Percentiles rank a stretch among this genome's conserved stretches.
Evolutionary conservation across 2,329 filamentous ascomycete genomes (phyloP).

Genomic region (Calycina marina): DNA sequence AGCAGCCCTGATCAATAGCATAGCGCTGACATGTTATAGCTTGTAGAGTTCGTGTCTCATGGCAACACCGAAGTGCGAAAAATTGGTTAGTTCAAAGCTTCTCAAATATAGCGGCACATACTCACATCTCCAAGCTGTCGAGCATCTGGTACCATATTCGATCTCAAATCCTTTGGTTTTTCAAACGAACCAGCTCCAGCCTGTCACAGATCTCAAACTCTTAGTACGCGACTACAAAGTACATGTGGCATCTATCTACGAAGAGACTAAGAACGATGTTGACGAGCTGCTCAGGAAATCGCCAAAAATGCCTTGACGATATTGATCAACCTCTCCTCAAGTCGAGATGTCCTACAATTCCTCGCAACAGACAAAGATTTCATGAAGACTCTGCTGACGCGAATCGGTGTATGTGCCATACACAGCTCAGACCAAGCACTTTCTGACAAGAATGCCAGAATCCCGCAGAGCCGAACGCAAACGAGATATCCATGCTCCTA

Average conservation of each 20-base stretch:
- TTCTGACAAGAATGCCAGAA: conserved; percentile 30
- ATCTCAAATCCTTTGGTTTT: conserved; percentile 63
- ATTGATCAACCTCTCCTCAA: conserved; percentile 71
- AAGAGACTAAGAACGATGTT: conserved; percentile 3
- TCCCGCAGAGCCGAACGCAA: conserved; percentile 64
- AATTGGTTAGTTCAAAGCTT: conserved; percentile 37
- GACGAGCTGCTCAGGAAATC: no score
- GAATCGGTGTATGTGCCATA: conserved; percentile 58
- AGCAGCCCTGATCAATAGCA: neutral
- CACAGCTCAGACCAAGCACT: conserved; percentile 5
- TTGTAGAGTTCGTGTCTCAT: conserved; percentile 86
- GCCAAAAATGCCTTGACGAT: conserved; percentile 88
- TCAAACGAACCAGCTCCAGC: conserved; percentile 63
- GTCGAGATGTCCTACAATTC: conserved; percentile 57
- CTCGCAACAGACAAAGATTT: conserved; percentile 72
- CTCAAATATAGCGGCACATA: conserved; percentile 1
- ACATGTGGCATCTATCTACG: conserved; percentile 26
- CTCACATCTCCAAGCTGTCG: conserved; percentile 42
- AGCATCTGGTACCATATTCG: conserved; percentile 77
- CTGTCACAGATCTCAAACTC: conserved; percentile 77
- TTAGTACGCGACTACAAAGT: conserved; percentile 73
- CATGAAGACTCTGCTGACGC: conserved; percentile 54
- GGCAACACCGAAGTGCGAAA: conserved; percentile 83
- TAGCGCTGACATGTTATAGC: no score
- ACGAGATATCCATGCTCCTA: conserved; percentile 79